Base-by-base conservation (phyloP, 2,329 filamentous ascomycete genomes). In the Drechslerella coelobrocha region DNA sequence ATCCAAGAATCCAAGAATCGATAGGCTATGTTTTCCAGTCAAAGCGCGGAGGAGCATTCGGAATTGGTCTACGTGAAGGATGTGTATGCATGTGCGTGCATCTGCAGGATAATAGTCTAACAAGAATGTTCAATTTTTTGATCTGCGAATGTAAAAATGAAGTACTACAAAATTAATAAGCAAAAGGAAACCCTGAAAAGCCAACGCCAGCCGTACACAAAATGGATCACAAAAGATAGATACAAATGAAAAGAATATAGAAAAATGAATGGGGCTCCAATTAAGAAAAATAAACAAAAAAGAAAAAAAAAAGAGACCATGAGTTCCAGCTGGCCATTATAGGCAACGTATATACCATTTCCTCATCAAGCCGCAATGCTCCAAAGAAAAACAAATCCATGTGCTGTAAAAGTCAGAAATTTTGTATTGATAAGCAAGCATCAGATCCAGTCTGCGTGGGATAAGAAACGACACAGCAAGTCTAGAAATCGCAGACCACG, bases 401-500 rank as follows among this genome's bases (percentile, higher is more conserved):
- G 19, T 6, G 17, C 14, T 21, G 19, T 45, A 45, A 45, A 45
- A 19, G 14, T 21, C 10, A 21, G 19, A 21, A 10, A 45, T 21
- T 9, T 39, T 39, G 5, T 14, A 39, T 6, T 6, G 34, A 14
- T 4, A 4, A 14, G 34, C 17, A n/a, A 5, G 4, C 12, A 5
- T 14, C 41, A 45, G 41, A 45, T 8, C 17, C 41, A 45, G 41
- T 45, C 41, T 45, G 41, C 41, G 8, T 23, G 5, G 21, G 21
- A 41, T 4, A 51, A 5, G 24, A 6, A 19, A 26, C 14, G 21
- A 19, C 10, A 27, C 10, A 29, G 6, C 17, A 8, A 8, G 47
- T 48, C 31, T 72, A 72, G 27, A 72, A 72, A 34, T 72, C 68
- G 53, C 68, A 72, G 29, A 72, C 68, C 14, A 72, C 55, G 29